A percentile compares a stretch with the other conserved stretches of the same genome.
Conservation (phyloP, 2,329 filamentous ascomycete genomes). For the Talaromyces pinophilus region DNA sequence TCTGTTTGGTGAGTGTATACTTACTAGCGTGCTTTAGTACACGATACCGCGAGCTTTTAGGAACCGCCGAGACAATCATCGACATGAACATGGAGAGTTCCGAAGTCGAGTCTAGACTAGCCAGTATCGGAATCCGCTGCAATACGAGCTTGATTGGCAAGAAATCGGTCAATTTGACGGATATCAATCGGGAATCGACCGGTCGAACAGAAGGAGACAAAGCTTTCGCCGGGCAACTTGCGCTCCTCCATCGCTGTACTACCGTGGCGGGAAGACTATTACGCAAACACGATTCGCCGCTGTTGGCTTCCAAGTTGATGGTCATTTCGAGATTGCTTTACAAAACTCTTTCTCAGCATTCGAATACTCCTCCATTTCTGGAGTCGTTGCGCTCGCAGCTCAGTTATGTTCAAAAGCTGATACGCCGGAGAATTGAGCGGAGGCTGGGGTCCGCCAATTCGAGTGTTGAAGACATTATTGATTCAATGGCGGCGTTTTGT, state of each 20-base stretch:
- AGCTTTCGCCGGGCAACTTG: constrained; percentile 58
- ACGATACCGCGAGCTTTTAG: constrained; percentile 83
- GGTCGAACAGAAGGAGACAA: constrained; percentile 44
- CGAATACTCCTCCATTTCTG: constrained; percentile 54
- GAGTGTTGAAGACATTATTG: constrained; percentile 58
- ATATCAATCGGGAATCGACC: constrained; percentile 45
- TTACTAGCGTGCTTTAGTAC: constrained; percentile 46
- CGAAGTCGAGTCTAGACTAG: constrained; percentile 69
- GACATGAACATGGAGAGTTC: constrained; percentile 81
- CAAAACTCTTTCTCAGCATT: constrained; percentile 66
- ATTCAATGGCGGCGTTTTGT: constrained; percentile 78
- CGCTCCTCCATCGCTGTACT: constrained; percentile 59
- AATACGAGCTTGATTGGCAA: constrained; percentile 69
- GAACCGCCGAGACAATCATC: constrained; percentile 91
- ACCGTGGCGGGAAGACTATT: constrained; percentile 56
- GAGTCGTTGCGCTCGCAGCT: constrained; percentile 66
- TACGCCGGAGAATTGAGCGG: constrained; percentile 65
- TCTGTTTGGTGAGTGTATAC: constrained; percentile 4
- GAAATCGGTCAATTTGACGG: constrained; percentile 61
- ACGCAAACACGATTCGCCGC: constrained; percentile 51
- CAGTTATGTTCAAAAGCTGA: constrained; percentile 61
- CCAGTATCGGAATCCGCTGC: constrained; percentile 72
- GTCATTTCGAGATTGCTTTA: constrained; percentile 74
- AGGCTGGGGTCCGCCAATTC: constrained; percentile 49
- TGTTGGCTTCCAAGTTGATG: constrained; percentile 68